Base-by-base conservation (phyloP, 768 basidiomycete genomes). In the Lactarius sanguifluus region DNA sequence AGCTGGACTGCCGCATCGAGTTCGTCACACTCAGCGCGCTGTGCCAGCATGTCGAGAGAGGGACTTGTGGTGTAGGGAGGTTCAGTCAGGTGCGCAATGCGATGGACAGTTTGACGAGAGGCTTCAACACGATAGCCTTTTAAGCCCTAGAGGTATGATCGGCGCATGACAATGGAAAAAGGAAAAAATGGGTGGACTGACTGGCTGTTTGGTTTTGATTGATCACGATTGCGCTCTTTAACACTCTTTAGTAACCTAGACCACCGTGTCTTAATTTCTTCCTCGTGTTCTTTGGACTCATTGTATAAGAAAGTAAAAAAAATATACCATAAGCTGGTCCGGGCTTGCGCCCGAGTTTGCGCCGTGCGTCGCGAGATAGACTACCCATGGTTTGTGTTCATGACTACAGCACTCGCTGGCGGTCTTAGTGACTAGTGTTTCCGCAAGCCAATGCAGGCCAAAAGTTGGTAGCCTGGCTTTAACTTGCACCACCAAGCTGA, bases 11-110 rank as follows among this genome's bases (percentile, higher is more conserved):
- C 30, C 3, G 40, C 9, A 9, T 5, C 28, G 40, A 63, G 50
- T 67, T 67, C 61, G 57, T 30, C 18, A n/a, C 61, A 25, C 67
- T 68, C 2, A 68, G 58, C 13, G 58, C 34, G 23, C 30, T 68
- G 34, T 64, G 58, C 25, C 67, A 68, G 47, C 67, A 68, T 20
- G 64, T 68, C 20, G 64, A 68, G 38, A 12, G 36, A 3, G 67
- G 64, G 28, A 40, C 54, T 2, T 68, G 67, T 57, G 63, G 63
- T 1, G 67, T 67, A 34, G 47, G 36, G 59, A 50, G 20, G 64
- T 66, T 61, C 43, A 61, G 13, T 25, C 59, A 47, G 40, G 67
- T 68, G 10, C 62, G 32, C n/a, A 3, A 68, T 5, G 54, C 6
- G 43, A 64, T 68, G 55, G 64, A 68, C 0, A 36, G 50, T 2